A percentile compares a stretch with the other conserved stretches of the same genome.
phyloP scores from a whole-genome alignment of 805 yeast species.

The Lachancea sp. region DNA sequence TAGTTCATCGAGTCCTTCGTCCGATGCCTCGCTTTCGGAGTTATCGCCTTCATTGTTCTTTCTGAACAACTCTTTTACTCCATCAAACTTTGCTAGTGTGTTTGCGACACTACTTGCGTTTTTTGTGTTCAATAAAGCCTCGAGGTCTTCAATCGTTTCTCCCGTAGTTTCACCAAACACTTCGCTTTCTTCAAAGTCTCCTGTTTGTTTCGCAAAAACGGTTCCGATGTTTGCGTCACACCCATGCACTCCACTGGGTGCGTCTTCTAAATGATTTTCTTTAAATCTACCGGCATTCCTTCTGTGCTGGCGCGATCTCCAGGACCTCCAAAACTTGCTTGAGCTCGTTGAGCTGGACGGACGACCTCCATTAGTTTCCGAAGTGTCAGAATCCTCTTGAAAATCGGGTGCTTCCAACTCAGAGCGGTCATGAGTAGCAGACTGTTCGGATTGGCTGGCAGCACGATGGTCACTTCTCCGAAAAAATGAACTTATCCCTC shows the following conservation, averaged over 20 bases:
- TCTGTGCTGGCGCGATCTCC: conserved; percentile 11
- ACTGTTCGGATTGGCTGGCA: background rate
- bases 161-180: too few relatives aligned
- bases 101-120: background rate
- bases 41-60: background rate
- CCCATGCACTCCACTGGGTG: too few relatives aligned
- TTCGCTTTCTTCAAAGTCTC: too few relatives aligned
- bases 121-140: background rate
- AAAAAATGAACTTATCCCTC: conserved; percentile 15
- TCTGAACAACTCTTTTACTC: background rate
- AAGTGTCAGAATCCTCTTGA: background rate
- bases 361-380: background rate
- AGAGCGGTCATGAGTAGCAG: background rate
- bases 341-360: background rate
- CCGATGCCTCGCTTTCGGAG: conserved; percentile 1
- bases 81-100: background rate
- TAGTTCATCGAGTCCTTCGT: background rate
- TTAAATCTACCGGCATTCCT: background rate
- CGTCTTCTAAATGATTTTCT: too few relatives aligned
- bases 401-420: background rate
- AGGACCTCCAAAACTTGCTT: conserved; percentile 16
- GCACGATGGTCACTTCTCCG: conserved; percentile 10
- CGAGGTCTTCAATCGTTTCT: too few relatives aligned
- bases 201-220: background rate
- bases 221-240: background rate